Evolutionary conservation across 805 yeast genomes (phyloP), one percentile per base, ranked within the genome.

Genomic region (Candida boleticola): DNA sequence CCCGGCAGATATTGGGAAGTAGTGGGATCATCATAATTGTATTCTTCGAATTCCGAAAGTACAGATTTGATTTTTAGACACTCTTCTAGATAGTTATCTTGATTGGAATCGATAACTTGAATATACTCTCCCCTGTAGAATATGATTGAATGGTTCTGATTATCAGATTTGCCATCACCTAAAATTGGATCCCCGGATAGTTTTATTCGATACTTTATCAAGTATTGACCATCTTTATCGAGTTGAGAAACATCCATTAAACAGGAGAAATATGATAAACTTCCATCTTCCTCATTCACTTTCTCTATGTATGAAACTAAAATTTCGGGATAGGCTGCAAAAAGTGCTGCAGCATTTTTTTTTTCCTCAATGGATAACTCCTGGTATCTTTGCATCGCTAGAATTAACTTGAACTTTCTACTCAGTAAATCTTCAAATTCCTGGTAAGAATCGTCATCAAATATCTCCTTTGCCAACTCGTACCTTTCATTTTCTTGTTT

Each of bases 111-210:
- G 45, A 92, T 82, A 2, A 90, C 89, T 67, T 92, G 97, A 49
- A 92, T 83, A 58, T 89, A 90, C 57, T 92, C 98, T 18, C 98
- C 98, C 42, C 98, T 78, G 60, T 85, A 83, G 64, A 86, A 92
- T 11, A 90, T 82, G 30, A 92, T 60, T 2, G 95, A 80, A 59
- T 86, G 86, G 57, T 92, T 92, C 64, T 92, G 98, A 60, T 92
- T 92, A 60, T 92, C 98, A 13, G 97, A 83, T 60, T 92, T 92
- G 27, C 98, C 98, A 64, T 92, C 98, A 21, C 98, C 98, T 35
- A 90, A 68, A 40, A 92, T 92, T 10, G 98, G 98, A 64, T 92
- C 85, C 13, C 98, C 98, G 2, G 96, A 85, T 11, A 92, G 72
- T 53, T 76, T 79, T n/a, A 92, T 71, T 47, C 83, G 77, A 61